A percentile compares a stretch with the other conserved stretches of the same genome.
Evolutionary conservation across 257 asterid species (phyloP).

Genomic region (Solanum habrochaites): DNA sequence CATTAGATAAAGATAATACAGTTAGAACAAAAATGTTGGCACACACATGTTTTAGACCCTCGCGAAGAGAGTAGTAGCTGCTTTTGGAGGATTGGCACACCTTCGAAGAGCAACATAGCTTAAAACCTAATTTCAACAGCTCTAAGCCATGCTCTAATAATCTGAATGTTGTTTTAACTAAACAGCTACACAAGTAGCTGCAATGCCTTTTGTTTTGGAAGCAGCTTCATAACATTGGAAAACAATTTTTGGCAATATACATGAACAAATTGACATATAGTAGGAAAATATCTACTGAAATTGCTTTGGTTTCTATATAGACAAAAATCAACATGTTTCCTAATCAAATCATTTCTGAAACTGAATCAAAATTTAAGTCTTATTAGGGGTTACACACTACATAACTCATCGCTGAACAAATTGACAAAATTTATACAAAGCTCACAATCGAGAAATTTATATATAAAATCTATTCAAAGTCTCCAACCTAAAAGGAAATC

Average conservation of each 20-base stretch:
- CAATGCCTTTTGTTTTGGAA: too few relatives aligned
- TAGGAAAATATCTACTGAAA: too few relatives aligned
- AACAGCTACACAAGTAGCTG: not conserved
- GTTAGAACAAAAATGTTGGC: not conserved
- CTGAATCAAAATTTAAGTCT: not conserved
- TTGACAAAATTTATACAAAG: not conserved
- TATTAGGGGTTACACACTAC: not conserved
- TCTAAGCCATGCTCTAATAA: not conserved
- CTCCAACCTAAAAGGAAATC: not conserved
- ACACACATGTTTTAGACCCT: not conserved
- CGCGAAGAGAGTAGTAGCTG: not conserved
- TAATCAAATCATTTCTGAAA: not conserved
- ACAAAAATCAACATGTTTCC: not conserved
- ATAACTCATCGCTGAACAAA: not conserved
- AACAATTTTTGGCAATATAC: too few relatives aligned
- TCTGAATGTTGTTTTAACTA: not conserved
- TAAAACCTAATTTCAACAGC: not conserved
- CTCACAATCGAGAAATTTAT: not conserved
- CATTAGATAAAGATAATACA: not conserved
- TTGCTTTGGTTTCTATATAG: not conserved
- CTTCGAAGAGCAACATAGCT: not conserved
- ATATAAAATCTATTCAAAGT: not conserved
- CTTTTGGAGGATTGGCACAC: not conserved
- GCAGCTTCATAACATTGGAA: too few relatives aligned
- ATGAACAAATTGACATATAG: too few relatives aligned